Evolutionary conservation across 345 rosid species (phyloP).

Genomic region (Draba incana): DNA sequence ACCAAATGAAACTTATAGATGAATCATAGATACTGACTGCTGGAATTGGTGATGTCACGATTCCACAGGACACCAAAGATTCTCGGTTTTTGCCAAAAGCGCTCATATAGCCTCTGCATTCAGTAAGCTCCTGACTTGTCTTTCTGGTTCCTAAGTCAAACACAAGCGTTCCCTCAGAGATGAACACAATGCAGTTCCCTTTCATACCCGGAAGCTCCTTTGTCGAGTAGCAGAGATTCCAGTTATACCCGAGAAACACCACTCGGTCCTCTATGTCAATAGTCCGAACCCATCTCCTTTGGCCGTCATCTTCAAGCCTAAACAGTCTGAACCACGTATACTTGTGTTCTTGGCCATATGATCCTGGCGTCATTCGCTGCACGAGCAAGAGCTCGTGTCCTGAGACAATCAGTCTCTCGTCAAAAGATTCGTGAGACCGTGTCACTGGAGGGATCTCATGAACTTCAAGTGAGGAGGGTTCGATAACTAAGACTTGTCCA

Average conservation of each 20-base stretch:
- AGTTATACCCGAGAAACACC: neutral
- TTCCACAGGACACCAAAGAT: neutral
- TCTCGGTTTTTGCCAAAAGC: neutral
- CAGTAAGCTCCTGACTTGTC: neutral
- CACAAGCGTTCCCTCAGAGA: neutral
- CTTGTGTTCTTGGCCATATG: neutral
- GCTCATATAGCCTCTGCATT: conserved; percentile 6
- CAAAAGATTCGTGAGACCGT: neutral
- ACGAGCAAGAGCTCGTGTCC: conserved; percentile 21
- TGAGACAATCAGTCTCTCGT: conserved; percentile 15
- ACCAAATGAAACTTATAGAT: too few relatives aligned
- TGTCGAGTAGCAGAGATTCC: neutral
- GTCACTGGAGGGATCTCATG: conserved; percentile 1
- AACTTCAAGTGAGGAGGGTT: neutral
- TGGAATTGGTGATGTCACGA: neutral
- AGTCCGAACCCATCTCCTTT: neutral
- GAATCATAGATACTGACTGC: too few relatives aligned
- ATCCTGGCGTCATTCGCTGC: neutral
- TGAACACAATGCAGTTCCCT: neutral
- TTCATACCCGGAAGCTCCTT: neutral
- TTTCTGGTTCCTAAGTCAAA: neutral
- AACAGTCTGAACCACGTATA: conserved; percentile 12
- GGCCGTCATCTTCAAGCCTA: conserved; percentile 10
- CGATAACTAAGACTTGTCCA: neutral
- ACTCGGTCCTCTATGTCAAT: neutral